Evolutionary conservation across 2,329 filamentous ascomycete species (phyloP).

Genomic region (Sporothrix luriei): DNA sequence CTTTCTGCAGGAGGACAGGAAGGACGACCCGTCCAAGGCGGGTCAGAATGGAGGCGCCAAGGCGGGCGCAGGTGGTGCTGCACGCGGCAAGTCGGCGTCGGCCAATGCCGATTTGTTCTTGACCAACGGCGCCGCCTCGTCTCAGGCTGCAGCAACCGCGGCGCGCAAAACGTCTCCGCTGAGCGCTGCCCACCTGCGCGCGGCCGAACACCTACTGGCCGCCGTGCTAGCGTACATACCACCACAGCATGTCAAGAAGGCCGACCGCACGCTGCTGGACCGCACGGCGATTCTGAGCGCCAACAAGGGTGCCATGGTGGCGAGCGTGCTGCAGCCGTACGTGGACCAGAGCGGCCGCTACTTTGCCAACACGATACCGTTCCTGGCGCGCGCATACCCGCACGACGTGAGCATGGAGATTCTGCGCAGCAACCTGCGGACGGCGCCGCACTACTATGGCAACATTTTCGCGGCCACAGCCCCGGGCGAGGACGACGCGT

Average conservation of each 20-base stretch:
- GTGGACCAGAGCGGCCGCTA: constrained; percentile 63
- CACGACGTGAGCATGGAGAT: constrained; percentile 69
- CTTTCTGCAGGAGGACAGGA: constrained; percentile 38
- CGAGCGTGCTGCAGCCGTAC: constrained; percentile 79
- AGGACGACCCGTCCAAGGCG: constrained; percentile 34
- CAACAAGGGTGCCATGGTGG: constrained; percentile 72
- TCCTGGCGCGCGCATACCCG: constrained; percentile 69
- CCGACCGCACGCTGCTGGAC: constrained; percentile 74
- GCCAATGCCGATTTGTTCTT: constrained; percentile 76
- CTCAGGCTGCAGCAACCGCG: constrained; percentile 32
- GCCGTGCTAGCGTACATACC: constrained; percentile 64
- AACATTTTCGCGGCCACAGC: constrained; percentile 38
- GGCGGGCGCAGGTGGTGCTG: not conserved
- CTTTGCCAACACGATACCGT: constrained; percentile 76
- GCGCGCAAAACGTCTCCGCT: constrained; percentile 42
- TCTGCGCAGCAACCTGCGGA: constrained; percentile 62
- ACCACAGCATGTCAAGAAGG: constrained; percentile 67
- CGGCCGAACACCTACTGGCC: constrained; percentile 65
- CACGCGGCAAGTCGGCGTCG: constrained; percentile 45
- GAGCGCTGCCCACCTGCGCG: constrained; percentile 52
- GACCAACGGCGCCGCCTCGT: constrained; percentile 32
- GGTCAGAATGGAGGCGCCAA: not conserved
- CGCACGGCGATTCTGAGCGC: constrained; percentile 74
- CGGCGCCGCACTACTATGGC: constrained; percentile 40
- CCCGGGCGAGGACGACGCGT: constrained; percentile 29